Base-by-base conservation (phyloP, 306 rosid genomes). In the Pyrus communis region DNA sequence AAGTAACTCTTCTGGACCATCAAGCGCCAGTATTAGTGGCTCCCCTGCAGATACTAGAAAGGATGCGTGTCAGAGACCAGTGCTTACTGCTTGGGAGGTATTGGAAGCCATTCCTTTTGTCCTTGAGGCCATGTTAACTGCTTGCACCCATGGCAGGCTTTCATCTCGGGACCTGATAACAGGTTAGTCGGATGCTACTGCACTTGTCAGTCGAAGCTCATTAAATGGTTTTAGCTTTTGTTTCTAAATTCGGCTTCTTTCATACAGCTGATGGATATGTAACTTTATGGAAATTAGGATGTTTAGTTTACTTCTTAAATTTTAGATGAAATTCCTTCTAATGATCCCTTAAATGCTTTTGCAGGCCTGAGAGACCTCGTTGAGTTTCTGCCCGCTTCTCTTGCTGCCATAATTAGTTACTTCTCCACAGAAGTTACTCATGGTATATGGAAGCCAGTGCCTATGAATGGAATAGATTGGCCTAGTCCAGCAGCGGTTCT, bases 381-480 rank as follows among this genome's bases (percentile, higher is more conserved):
- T 22, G 97, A 89, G 69, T 92, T 88, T 85, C 83, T 92, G 55
- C 97, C 97, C 4, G 97, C 97, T 1, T 88, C 96, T 38, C 88
- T 92, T 69, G 91, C 90, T 49, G 81, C 90, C 58, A 88, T 89
- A 76, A 82, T 90, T 68, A 89, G 91, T 77, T 92, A 88, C 85
- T 92, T 92, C 86, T 77, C 93, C 51, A 89, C 96, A 76, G 97
- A 92, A 88, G 85, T 89, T 71, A 89, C 91, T 58, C 88, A 91
- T 31, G 97, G 97, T 57, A 86, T 92, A 75, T 92, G 97, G 97
- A 92, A 89, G 80, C 83, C 78, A 38, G 97, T 85, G 82, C 82
- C 86, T 46, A 92, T 92, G 97, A 92, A 92, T 85, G 97, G 96
- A 89, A 84, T 61, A 33, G 97, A 92, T 70, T 92, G 97, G 97